Evolutionary conservation across 2,329 filamentous ascomycete genomes (phyloP).

Genomic region (Eurotiales sp.): DNA sequence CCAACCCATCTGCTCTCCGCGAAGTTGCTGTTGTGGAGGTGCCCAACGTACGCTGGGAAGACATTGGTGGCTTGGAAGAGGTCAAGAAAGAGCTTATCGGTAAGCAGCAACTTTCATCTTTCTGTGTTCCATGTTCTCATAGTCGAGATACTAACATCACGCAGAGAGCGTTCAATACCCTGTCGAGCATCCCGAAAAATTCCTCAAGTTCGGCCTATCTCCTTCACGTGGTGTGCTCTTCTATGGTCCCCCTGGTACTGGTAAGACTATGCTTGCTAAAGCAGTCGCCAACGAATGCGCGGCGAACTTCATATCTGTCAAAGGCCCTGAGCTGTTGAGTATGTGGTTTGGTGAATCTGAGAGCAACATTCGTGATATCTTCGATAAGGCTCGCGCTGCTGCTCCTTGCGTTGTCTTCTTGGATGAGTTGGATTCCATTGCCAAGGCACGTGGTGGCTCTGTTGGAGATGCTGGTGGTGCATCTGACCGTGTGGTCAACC

Average conservation of each 20-base stretch:
- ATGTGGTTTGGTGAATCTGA: constrained; percentile 99
- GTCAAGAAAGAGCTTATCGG: constrained; percentile 99
- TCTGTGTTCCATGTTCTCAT: background rate
- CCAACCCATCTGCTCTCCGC: constrained; percentile 96
- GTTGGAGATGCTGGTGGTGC: constrained; percentile 95
- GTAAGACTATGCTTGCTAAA: constrained; percentile 99
- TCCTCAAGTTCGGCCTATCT: constrained; percentile 99
- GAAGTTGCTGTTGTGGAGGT: constrained; percentile 99
- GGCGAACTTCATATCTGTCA: constrained; percentile 99
- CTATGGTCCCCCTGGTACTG: constrained; percentile 98
- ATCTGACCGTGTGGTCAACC: constrained; percentile 99
- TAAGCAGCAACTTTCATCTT: background rate
- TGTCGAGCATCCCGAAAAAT: constrained; percentile 98
- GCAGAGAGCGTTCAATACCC: constrained; percentile 89
- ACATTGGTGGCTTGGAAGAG: constrained; percentile 95
- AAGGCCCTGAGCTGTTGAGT: constrained; percentile 94
- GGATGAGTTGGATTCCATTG: constrained; percentile 97
- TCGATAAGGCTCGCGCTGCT: constrained; percentile 97
- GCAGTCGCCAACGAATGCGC: constrained; percentile 98
- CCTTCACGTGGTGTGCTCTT: constrained; percentile 98
- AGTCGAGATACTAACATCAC: background rate
- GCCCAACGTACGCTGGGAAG: constrained; percentile 98
- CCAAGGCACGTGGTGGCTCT: constrained; percentile 97
- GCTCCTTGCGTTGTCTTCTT: constrained; percentile 98
- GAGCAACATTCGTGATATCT: constrained; percentile 99